Percentiles rank a stretch among this genome's conserved stretches.
Evolutionary conservation across 73 alveolate species (phyloP).

Genomic region (Paramecium primaurelia): DNA sequence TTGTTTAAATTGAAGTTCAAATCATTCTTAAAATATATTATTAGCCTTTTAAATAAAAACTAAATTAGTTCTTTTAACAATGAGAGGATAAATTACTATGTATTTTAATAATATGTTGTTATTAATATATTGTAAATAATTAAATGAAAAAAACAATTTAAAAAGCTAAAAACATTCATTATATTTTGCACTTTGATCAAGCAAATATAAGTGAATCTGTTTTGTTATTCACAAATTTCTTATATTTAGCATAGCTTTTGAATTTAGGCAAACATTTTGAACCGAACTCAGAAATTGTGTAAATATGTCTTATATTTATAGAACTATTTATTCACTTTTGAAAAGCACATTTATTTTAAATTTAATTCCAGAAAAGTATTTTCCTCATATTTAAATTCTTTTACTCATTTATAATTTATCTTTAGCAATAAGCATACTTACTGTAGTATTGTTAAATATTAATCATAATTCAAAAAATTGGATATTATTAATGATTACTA

Average conservation of each 20-base stretch:
- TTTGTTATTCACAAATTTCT: background rate
- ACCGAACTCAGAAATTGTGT: background rate
- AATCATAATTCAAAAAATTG: background rate
- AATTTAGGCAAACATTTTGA: background rate
- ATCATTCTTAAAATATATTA: background rate
- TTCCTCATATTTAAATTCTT: background rate
- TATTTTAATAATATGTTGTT: background rate
- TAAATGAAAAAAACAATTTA: background rate
- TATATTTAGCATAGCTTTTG: background rate
- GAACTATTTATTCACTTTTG: background rate
- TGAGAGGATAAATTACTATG: background rate
- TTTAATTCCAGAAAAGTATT: background rate
- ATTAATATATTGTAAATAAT: background rate
- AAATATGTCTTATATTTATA: background rate
- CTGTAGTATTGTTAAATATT: background rate
- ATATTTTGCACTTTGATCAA: background rate
- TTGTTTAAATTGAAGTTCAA: background rate
- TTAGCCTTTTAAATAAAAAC: background rate
- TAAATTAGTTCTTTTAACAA: background rate
- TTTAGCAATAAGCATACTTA: background rate
- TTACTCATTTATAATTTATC: background rate
- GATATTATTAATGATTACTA: background rate
- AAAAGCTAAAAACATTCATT: background rate
- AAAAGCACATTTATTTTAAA: background rate
- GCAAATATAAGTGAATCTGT: background rate